phyloP scores from a whole-genome alignment of 805 yeast species.

The Wickerhamomyces kurtzmanii region DNA sequence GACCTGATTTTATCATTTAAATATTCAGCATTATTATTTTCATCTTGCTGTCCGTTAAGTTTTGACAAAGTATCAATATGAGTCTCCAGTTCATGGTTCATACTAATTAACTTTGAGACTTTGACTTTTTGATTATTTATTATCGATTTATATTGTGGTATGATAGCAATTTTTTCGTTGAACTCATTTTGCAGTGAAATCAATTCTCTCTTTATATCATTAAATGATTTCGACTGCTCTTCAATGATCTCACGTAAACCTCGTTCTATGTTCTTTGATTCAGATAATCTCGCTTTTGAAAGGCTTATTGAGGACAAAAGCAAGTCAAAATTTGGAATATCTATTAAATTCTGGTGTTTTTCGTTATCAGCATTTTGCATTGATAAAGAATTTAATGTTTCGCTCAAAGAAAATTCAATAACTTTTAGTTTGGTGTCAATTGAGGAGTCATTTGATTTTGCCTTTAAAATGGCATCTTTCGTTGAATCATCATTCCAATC shows the following conservation, averaged over 20 bases:
- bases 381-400: conserved; percentile 2
- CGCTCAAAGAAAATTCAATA: conserved; percentile 9
- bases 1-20: conserved; percentile 12
- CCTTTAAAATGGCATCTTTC: conserved; percentile 9
- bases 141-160: too few species aligned
- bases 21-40: conserved; percentile 7
- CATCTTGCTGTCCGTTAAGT: conserved; percentile 1
- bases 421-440: conserved; percentile 14
- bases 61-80: conserved; percentile 7
- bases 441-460: conserved; percentile 10
- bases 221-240: conserved; percentile 8
- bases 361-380: background rate
- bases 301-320: too few species aligned
- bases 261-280: conserved; percentile 7
- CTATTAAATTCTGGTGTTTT: conserved; percentile 3
- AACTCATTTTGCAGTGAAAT: conserved; percentile 5
- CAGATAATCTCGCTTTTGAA: conserved; percentile 4
- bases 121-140: too few species aligned
- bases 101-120: conserved; percentile 6
- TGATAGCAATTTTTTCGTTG: conserved; percentile 10
- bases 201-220: conserved; percentile 8
- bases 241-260: conserved; percentile 7
- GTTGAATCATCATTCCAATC: conserved; percentile 9
- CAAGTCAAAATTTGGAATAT: too few species aligned
- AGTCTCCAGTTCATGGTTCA: conserved; percentile 7